Conservation (phyloP, 495 filamentous ascomycete genomes). For the Chaetomium fimeti region DNA sequence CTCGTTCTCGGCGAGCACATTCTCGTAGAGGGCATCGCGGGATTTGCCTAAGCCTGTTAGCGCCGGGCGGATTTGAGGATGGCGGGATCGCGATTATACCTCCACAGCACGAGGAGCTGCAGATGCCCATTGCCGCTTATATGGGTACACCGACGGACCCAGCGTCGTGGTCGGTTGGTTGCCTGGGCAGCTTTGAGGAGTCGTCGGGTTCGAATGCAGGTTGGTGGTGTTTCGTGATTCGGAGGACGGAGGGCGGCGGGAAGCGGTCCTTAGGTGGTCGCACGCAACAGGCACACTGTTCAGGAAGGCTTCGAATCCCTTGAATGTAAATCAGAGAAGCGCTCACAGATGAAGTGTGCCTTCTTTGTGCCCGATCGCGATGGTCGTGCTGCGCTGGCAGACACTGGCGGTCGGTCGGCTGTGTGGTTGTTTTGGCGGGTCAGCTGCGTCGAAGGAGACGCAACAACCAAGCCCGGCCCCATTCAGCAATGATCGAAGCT, state of each 20-base stretch:
- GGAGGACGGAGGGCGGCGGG: background rate
- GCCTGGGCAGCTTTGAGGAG: constrained; percentile 14
- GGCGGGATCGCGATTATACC: constrained; percentile 26
- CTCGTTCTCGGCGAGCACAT: constrained; percentile 92
- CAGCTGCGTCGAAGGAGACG: constrained; percentile 20
- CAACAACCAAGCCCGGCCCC: constrained; percentile 4
- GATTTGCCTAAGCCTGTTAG: constrained; percentile 61
- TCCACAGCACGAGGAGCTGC: constrained; percentile 44
- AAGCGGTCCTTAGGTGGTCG: constrained; percentile 13
- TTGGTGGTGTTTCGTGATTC: constrained; percentile 14
- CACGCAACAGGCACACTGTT: constrained; percentile 15
- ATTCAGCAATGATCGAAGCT: constrained; percentile 12
- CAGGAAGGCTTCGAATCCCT: constrained; percentile 12
- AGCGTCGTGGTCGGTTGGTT: constrained; percentile 17
- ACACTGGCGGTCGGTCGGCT: constrained; percentile 16
- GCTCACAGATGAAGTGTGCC: constrained; percentile 19
- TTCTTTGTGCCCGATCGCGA: constrained; percentile 19
- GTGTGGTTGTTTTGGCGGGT: constrained; percentile 31
- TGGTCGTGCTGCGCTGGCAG: constrained; percentile 17
- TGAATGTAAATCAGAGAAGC: constrained; percentile 24
- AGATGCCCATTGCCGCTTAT: constrained; percentile 42
- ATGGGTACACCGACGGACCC: constrained; percentile 19
- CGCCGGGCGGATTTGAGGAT: background rate
- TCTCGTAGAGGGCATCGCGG: constrained; percentile 92
- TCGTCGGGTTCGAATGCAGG: constrained; percentile 7